phyloP scores from a whole-genome alignment of 2,329 filamentous ascomycete species.

The Coniochaeta sp. region DNA sequence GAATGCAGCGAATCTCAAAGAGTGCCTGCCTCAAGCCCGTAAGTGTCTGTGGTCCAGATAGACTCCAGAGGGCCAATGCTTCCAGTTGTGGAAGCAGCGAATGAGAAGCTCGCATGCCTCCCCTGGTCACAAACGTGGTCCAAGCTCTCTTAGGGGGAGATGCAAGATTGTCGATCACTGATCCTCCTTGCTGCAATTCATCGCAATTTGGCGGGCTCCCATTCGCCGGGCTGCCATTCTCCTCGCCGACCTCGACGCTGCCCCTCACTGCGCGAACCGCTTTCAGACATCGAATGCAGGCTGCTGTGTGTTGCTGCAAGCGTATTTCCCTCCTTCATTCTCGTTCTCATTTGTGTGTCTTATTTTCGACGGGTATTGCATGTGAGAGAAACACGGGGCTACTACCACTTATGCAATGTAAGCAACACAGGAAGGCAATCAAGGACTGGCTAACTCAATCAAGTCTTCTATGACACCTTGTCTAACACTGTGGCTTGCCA shows the following conservation, averaged over 20 bases:
- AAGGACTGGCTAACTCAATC: no score
- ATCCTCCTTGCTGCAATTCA: not conserved
- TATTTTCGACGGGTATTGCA: no score
- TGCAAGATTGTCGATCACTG: constrained; percentile 1
- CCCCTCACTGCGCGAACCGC: not conserved
- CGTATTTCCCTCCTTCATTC: not conserved
- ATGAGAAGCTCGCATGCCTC: no score
- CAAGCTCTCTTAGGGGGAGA: not conserved
- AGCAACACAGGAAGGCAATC: no score
- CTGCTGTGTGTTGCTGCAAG: not conserved
- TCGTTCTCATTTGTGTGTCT: no score
- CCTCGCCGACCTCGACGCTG: not conserved
- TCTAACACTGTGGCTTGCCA: not conserved
- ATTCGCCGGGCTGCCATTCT: not conserved
- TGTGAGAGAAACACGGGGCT: no score
- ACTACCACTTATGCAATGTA: no score
- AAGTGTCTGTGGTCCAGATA: not conserved
- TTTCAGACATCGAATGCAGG: not conserved
- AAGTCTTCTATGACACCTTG: not conserved
- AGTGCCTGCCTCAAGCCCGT: no score
- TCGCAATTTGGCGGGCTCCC: not conserved
- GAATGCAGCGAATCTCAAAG: no score
- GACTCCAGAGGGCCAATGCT: not conserved
- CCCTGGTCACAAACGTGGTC: not conserved
- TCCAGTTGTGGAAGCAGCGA: not conserved